These are phyloP conservation scores for Cyberlindnera galapagoensis DNA, from an alignment of 805 yeast genomes.

Conservation along the genomic window DNA sequence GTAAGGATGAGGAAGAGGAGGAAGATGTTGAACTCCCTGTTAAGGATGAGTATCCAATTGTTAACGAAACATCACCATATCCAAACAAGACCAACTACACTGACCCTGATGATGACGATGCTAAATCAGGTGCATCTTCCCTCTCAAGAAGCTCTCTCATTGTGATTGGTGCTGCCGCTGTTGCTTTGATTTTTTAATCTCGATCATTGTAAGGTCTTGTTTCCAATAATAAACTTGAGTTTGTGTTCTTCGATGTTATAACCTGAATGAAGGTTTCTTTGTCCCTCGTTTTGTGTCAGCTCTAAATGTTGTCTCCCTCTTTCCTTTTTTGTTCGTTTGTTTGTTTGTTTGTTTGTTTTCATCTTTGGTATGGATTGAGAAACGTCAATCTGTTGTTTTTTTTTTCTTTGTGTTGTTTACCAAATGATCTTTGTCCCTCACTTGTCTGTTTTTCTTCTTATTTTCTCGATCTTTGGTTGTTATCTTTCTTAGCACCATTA, in stretches of 20 bases:
- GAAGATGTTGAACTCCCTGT: slow-evolving; percentile 1
- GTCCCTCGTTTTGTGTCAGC: background rate
- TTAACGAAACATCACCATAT: slow-evolving; percentile 4
- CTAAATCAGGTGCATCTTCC: slow-evolving; percentile 7
- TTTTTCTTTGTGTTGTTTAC: background rate
- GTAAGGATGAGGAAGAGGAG: slow-evolving; percentile 1
- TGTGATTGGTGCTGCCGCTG: slow-evolving; percentile 5
- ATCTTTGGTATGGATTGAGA: no score
- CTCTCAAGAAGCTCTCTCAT: no score
- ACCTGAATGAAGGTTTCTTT: no score
- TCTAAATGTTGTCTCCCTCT: background rate
- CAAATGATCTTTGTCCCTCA: background rate
- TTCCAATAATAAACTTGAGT: no score
- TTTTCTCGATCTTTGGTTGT: background rate
- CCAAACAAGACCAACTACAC: slow-evolving; percentile 6
- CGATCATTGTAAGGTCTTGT: no score
- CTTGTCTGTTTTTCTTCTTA: background rate
- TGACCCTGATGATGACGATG: slow-evolving; percentile 3
- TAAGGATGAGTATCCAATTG: slow-evolving; percentile 3
- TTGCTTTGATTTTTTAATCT: slow-evolving; percentile 11
- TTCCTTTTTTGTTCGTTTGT: background rate
- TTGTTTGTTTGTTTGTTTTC: background rate
- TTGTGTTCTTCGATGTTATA: no score
- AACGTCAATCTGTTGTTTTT: background rate
- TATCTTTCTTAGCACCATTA: no score